Evolutionary conservation across 768 basidiomycete genomes (phyloP).

Genomic region (Pulveroboletus frians): DNA sequence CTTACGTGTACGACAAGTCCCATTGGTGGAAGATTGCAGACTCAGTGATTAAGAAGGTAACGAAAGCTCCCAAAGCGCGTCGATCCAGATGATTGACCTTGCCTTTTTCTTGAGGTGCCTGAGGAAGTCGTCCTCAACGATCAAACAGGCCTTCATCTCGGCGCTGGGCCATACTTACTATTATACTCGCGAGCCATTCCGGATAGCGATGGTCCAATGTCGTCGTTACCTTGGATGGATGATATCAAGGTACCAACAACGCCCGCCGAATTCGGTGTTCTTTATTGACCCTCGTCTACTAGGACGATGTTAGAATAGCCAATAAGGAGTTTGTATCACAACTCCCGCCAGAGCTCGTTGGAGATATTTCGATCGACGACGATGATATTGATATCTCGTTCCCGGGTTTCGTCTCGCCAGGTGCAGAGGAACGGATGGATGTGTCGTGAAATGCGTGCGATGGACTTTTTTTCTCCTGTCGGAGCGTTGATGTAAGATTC

Average conservation of each 20-base stretch:
- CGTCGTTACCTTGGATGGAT: conserved; percentile 24
- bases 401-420: not conserved
- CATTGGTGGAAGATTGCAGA: conserved; percentile 83
- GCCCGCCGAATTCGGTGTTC: not conserved
- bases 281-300: not conserved
- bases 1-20: conserved; percentile 61
- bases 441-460: conserved; percentile 5
- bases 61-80: not conserved
- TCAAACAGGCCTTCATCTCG: conserved; percentile 63
- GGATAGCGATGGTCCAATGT: conserved; percentile 10
- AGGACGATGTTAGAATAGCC: conserved; percentile 34
- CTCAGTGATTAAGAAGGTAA: conserved; percentile 59
- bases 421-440: conserved; percentile 13
- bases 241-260: conserved; percentile 23
- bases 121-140: conserved; percentile 69
- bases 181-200: conserved; percentile 49
- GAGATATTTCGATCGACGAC: conserved; percentile 19
- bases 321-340: conserved; percentile 34
- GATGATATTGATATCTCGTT: not conserved
- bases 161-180: conserved; percentile 75
- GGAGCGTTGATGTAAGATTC: not conserved
- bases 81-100: not conserved
- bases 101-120: conserved; percentile 45
- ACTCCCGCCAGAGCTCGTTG: conserved; percentile 29
- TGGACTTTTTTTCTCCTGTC: not conserved